phyloP scores from a whole-genome alignment of 2,329 filamentous ascomycete species.

The Cordyceps javanica region DNA sequence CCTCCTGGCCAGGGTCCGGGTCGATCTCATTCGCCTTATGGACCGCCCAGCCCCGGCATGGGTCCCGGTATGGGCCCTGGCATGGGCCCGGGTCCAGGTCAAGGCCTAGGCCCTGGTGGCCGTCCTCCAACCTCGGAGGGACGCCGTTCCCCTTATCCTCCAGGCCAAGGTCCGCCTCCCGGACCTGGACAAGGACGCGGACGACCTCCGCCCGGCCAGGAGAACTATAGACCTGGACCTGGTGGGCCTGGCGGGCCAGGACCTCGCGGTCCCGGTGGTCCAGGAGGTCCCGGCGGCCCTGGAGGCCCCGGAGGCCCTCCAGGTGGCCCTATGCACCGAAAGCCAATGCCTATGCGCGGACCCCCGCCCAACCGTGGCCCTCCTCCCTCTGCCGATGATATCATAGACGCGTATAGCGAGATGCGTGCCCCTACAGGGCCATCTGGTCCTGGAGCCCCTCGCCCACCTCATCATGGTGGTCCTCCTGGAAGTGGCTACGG shows the following conservation, averaged over 20 bases:
- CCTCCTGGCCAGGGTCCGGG: constrained; percentile 30
- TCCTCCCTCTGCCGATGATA: constrained; percentile 11
- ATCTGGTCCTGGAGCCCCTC: constrained; percentile 12
- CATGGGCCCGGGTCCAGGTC: too few species aligned
- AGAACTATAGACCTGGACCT: constrained; percentile 18
- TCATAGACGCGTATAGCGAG: constrained; percentile 17
- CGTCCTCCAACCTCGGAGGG: constrained; percentile 28
- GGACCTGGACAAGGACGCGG: constrained; percentile 2
- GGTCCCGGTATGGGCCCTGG: constrained; percentile 18
- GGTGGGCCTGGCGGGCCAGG: constrained; percentile 17
- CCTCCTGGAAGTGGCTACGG: constrained; percentile 75
- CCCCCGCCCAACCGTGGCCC: constrained; percentile 9
- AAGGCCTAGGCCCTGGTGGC: constrained; percentile 24
- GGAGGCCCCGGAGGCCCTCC: constrained; percentile 9
- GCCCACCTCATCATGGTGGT: constrained; percentile 19
- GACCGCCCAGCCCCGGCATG: constrained; percentile 27
- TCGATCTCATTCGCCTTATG: constrained; percentile 32
- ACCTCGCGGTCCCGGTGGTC: constrained; percentile 13
- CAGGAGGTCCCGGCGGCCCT: constrained; percentile 2
- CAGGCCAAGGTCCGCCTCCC: background rate
- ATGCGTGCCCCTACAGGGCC: constrained; percentile 18
- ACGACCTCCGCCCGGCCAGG: constrained; percentile 12
- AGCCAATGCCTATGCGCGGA: constrained; percentile 13
- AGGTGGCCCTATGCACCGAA: background rate
- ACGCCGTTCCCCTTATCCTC: constrained; percentile 24